These are phyloP conservation scores for Dictyostelium discoideum DNA, from an alignment of 78 protist genomes.

Conservation along the genomic window DNA sequence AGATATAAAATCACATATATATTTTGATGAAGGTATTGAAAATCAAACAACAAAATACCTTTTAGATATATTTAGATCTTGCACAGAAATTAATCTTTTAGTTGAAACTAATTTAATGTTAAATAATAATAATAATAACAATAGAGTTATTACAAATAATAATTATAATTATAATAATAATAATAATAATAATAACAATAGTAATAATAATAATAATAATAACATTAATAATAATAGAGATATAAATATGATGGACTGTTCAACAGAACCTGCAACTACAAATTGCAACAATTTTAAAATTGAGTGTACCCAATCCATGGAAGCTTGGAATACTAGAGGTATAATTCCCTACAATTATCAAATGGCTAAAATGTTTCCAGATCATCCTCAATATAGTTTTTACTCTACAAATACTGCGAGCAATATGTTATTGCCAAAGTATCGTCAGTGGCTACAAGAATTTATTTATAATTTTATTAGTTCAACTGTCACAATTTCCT, in stretches of 20 bases:
- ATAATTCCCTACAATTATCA: neutral
- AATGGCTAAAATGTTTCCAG: constrained; percentile 16
- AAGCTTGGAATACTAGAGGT: constrained; percentile 1
- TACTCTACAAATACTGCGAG: neutral
- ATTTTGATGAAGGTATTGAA: constrained; percentile 7
- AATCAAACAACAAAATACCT: neutral
- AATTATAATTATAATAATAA: neutral
- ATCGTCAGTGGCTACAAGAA: neutral
- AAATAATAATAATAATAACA: neutral
- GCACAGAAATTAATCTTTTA: neutral
- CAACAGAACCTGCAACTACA: neutral
- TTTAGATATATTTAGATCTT: neutral
- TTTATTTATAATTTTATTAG: neutral
- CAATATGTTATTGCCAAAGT: constrained; percentile 18
- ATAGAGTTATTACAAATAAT: neutral
- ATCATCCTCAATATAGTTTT: neutral
- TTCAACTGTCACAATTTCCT: neutral
- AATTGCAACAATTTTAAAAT: neutral
- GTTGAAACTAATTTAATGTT: neutral
- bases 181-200: neutral
- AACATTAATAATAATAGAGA: neutral
- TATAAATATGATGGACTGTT: neutral
- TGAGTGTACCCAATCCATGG: neutral
- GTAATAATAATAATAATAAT: neutral
- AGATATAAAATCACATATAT: neutral